Base-by-base conservation (phyloP, 106 monocot genomes). In the Agapanthus africanus region DNA sequence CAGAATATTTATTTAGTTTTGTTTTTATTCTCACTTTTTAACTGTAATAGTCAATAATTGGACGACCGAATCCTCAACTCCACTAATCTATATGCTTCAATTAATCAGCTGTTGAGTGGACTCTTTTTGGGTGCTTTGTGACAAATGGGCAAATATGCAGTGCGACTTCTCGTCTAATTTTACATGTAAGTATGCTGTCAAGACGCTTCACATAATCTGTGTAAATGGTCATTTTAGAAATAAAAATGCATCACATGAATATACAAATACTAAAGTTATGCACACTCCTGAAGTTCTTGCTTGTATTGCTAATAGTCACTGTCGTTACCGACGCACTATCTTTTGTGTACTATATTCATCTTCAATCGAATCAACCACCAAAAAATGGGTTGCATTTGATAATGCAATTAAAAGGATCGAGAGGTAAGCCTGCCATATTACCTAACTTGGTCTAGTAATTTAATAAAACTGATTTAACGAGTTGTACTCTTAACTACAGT, bases 141-240 rank as follows among this genome's bases (percentile, higher is more conserved):
- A 99, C 99, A 65, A 99, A 99, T 79, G 99, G 99, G 51, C 99
- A 99, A 69, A 99, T 99, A 51, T 99, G 99, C 76, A 99, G 99
- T 76, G 92, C 99, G 67, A 99, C 99, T 36, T 99, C 99, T 76
- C 99, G 99, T 34, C 93, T 99, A 73, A 54, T 99, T 77, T 46
- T 99, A 27, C 99, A 99, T 70, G 99, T 99, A 79, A 93, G 81
- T 59, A 57, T 40, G 40, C 11, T 66, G 15, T 13, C 28, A 14
- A 66, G 42, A 66, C 40, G 42, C 11, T 66, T 66, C 15, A 8
- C 3, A 26, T 66, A 41, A 28, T 23, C 4, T 65, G n/a, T 22
- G 2, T 31, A 21, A 63, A n/a, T 3, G 15, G 18, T 34, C 11
- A 60, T 60, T 32, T 26, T 60, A 32, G 30, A 47, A 3, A 47